These are phyloP conservation scores for Tuber indicum DNA, from an alignment of 495 filamentous ascomycete species.

Conservation along the genomic window DNA sequence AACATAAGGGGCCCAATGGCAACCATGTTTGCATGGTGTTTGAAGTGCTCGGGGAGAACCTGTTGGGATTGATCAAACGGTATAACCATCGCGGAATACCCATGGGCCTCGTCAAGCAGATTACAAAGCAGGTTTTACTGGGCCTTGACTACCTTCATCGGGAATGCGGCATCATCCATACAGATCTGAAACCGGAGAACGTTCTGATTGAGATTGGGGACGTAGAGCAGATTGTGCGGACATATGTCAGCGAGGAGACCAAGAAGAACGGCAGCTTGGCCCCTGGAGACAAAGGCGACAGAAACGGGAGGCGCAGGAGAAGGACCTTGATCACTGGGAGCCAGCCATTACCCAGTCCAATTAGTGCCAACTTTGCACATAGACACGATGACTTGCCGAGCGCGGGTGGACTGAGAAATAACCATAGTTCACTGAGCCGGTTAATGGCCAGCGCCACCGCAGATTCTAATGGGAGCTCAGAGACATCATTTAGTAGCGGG, in stretches of 20 bases:
- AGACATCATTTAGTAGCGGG: slow-evolving; percentile 40
- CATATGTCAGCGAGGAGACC: slow-evolving; percentile 78
- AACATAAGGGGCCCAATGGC: slow-evolving; percentile 94
- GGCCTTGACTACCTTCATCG: slow-evolving; percentile 94
- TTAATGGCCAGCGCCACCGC: slow-evolving; percentile 49
- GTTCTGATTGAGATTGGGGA: slow-evolving; percentile 98
- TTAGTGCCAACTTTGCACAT: slow-evolving; percentile 83
- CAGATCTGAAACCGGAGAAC: slow-evolving; percentile 96
- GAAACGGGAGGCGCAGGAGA: slow-evolving; percentile 79
- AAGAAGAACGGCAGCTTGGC: slow-evolving; percentile 50
- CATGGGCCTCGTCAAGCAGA: slow-evolving; percentile 93
- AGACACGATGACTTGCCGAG: slow-evolving; percentile 48
- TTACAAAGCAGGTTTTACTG: slow-evolving; percentile 94
- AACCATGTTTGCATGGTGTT: slow-evolving; percentile 99
- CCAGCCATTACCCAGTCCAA: slow-evolving; percentile 88
- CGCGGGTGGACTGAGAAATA: slow-evolving; percentile 52
- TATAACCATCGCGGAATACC: slow-evolving; percentile 98
- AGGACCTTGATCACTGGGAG: slow-evolving; percentile 95
- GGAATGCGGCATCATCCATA: slow-evolving; percentile 98
- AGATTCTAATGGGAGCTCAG: slow-evolving; percentile 34
- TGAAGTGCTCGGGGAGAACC: slow-evolving; percentile 92
- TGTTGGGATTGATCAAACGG: slow-evolving; percentile 91
- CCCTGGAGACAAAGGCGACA: slow-evolving; percentile 65
- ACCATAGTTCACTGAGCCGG: slow-evolving; percentile 68
- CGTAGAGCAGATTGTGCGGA: slow-evolving; percentile 91